A percentile compares a stretch with the other conserved stretches of the same genome.
phyloP scores from a whole-genome alignment of 441 rosid species.

The Jatropha multifida region DNA sequence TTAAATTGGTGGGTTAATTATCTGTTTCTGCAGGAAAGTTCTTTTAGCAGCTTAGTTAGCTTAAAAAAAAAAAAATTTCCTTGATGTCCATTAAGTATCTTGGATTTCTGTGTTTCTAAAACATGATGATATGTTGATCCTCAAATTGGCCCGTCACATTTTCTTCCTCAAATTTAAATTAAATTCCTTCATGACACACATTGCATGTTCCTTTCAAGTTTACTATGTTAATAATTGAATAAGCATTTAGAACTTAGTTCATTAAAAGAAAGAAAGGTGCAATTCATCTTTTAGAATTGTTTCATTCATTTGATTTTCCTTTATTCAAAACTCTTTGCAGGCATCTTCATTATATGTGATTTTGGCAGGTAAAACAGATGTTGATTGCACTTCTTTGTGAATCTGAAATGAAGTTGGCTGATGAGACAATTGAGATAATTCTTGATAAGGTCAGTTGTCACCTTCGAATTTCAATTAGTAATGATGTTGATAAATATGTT shows the following conservation, averaged over 20 bases:
- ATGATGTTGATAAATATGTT: background rate
- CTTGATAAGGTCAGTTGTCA: slow-evolving; percentile 72
- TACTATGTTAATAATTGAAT: background rate
- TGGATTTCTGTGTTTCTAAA: background rate
- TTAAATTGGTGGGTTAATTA: background rate
- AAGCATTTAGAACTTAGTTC: background rate
- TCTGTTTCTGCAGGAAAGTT: background rate
- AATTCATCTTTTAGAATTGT: background rate
- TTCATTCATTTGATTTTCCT: slow-evolving; percentile 23
- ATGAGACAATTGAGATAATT: slow-evolving; percentile 91
- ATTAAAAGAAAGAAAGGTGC: background rate
- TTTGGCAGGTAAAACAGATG: slow-evolving; percentile 94
- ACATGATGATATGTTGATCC: background rate
- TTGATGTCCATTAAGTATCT: background rate
- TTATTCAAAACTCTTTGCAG: slow-evolving; percentile 22
- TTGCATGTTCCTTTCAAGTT: slow-evolving; percentile 2
- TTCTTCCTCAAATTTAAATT: background rate
- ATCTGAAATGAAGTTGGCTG: slow-evolving; percentile 87
- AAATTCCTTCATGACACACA: background rate
- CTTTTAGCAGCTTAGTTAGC: background rate
- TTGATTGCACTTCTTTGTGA: slow-evolving; percentile 90
- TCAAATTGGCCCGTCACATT: background rate
- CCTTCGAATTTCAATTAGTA: background rate
- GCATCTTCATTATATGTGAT: slow-evolving; percentile 33
- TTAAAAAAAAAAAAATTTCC: background rate